Percentiles rank a stretch among this genome's conserved stretches.
phyloP scores from a whole-genome alignment of 177 flowering plant species.

The Vitis hybrid region DNA sequence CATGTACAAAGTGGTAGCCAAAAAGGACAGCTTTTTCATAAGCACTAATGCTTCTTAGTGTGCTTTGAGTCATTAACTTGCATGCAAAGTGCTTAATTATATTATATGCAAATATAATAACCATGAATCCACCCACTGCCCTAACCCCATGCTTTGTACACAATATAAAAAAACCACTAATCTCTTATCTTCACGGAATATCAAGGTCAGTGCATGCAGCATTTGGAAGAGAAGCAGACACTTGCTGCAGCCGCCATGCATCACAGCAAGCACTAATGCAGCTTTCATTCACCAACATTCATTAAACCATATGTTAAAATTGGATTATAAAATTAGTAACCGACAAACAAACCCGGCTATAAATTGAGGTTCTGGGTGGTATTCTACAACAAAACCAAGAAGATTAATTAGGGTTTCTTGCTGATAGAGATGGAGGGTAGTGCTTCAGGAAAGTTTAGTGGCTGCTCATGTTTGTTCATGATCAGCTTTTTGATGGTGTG shows the following conservation, averaged over 20 bases:
- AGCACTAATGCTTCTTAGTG: slow-evolving; percentile 1
- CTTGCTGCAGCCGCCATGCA: slow-evolving; percentile 20
- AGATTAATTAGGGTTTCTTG: too few relatives aligned
- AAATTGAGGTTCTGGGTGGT: not conserved
- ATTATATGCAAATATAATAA: not conserved
- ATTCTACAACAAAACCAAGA: not conserved
- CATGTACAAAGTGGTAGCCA: not conserved
- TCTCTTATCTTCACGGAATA: not conserved
- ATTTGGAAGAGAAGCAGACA: not conserved
- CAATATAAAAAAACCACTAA: not conserved
- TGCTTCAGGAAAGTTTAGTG: not conserved
- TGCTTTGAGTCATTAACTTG: not conserved
- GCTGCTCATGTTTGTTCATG: slow-evolving; percentile 10
- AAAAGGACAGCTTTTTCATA: not conserved
- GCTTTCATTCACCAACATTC: too few relatives aligned
- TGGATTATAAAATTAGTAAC: not conserved
- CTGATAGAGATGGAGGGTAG: slow-evolving; percentile 10
- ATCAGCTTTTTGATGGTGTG: slow-evolving; percentile 14
- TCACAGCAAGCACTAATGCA: slow-evolving; percentile 8
- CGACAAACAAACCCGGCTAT: slow-evolving; percentile 7
- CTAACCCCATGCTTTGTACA: not conserved
- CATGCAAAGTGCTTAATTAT: not conserved
- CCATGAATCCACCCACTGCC: not conserved
- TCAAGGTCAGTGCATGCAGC: not conserved
- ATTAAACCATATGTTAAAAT: not conserved